Percentiles rank a stretch among this genome's conserved stretches.
Conservation (phyloP, 306 rosid species). For the Quercus alba region DNA sequence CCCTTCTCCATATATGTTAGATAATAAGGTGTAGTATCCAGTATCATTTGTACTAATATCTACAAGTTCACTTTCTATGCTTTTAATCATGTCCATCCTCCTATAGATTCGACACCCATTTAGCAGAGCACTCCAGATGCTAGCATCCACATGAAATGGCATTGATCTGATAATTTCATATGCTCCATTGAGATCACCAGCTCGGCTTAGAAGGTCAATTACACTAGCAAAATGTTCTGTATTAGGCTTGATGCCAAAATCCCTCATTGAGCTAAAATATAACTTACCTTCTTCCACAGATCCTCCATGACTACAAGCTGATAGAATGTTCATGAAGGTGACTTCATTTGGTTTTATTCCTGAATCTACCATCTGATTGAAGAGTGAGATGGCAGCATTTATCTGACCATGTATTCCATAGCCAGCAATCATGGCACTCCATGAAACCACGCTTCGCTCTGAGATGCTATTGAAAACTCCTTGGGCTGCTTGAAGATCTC, state of each 20-base stretch:
- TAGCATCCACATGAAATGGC: constrained; percentile 49
- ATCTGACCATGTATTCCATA: constrained; percentile 79
- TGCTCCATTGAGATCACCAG: constrained; percentile 74
- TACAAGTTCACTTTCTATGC: constrained; percentile 42
- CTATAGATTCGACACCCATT: constrained; percentile 86
- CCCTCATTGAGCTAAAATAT: constrained; percentile 55
- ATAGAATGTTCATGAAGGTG: constrained; percentile 80
- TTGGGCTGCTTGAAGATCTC: constrained; percentile 64
- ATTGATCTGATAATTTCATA: constrained; percentile 60
- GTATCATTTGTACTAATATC: constrained; percentile 63
- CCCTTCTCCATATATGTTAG: constrained; percentile 82
- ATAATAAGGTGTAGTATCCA: constrained; percentile 82
- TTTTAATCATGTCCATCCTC: constrained; percentile 57
- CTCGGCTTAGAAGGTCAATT: constrained; percentile 83
- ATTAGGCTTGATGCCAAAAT: constrained; percentile 56
- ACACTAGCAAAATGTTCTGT: constrained; percentile 68
- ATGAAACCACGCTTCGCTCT: constrained; percentile 73
- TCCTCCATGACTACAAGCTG: constrained; percentile 89
- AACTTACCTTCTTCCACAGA: constrained; percentile 66
- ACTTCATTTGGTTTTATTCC: constrained; percentile 69
- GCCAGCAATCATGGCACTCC: constrained; percentile 86
- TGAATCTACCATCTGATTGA: constrained; percentile 52
- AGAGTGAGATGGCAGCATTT: constrained; percentile 50
- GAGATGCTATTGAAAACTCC: constrained; percentile 55
- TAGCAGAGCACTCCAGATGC: constrained; percentile 84